These are phyloP conservation scores for Clitopilus hobsonii DNA, from an alignment of 768 basidiomycete genomes.

Conservation along the genomic window DNA sequence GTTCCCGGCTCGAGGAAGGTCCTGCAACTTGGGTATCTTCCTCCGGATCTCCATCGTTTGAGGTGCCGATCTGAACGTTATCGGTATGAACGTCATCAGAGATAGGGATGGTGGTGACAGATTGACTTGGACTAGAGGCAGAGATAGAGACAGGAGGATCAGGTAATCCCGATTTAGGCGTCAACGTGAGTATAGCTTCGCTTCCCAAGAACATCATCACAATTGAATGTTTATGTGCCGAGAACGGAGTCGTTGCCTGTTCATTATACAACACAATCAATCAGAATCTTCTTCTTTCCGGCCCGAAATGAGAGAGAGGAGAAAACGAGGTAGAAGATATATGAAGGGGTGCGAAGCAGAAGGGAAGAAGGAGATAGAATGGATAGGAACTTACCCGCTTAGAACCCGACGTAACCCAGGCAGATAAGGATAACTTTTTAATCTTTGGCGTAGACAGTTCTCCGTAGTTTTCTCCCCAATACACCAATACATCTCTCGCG, in stretches of 20 bases:
- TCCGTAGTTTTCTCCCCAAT: conserved; percentile 27
- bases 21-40: background rate
- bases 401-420: conserved; percentile 30
- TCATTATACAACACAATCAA: too few species aligned
- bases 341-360: too few species aligned
- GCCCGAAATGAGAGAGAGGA: too few species aligned
- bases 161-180: background rate
- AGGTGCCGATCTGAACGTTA: conserved; percentile 35
- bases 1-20: conserved; percentile 18
- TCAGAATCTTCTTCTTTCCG: too few species aligned
- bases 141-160: background rate
- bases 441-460: conserved; percentile 26
- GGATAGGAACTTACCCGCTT: conserved; percentile 13
- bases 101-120: background rate
- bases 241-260: background rate
- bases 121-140: background rate
- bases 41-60: too few species aligned
- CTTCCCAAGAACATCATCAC: background rate
- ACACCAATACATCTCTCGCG: conserved; percentile 25
- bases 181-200: background rate
- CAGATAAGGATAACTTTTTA: conserved; percentile 28
- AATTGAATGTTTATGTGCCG: background rate
- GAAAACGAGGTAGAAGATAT: background rate
- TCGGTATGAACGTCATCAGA: too few species aligned
- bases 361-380: too few species aligned